phyloP scores from a whole-genome alignment of 208 protist species.

The Naegleria gruberi region DNA sequence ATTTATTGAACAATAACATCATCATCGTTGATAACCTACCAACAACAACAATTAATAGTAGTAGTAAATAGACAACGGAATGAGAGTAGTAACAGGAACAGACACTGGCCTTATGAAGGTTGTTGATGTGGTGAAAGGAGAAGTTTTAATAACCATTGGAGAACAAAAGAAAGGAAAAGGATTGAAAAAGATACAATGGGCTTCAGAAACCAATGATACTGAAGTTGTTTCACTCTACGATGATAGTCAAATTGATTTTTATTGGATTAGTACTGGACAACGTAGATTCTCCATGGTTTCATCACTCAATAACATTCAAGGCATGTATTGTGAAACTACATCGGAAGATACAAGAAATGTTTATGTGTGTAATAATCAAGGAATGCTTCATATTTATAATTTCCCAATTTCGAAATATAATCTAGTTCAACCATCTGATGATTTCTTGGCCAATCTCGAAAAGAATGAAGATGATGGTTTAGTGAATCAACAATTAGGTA shows the following conservation, averaged over 20 bases:
- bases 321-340: not conserved
- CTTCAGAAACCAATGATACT: not conserved
- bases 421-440: not conserved
- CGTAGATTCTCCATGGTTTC: not conserved
- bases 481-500: not conserved
- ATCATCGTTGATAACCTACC: no score
- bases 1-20: no score
- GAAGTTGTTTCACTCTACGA: not conserved
- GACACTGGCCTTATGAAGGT: not conserved
- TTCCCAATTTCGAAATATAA: slow-evolving; percentile 1
- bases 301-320: not conserved
- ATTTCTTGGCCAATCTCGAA: not conserved
- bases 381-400: slow-evolving; percentile 2
- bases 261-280: not conserved
- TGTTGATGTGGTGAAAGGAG: not conserved
- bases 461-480: no score
- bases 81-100: not conserved
- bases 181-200: not conserved
- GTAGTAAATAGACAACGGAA: not conserved
- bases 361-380: not conserved
- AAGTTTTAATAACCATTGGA: not conserved
- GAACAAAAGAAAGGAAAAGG: not conserved
- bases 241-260: not conserved
- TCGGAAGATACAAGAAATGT: not conserved
- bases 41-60: no score